These are phyloP conservation scores for Massariosphaeria phaeospora DNA, from an alignment of 495 filamentous ascomycete species.

Conservation along the genomic window DNA sequence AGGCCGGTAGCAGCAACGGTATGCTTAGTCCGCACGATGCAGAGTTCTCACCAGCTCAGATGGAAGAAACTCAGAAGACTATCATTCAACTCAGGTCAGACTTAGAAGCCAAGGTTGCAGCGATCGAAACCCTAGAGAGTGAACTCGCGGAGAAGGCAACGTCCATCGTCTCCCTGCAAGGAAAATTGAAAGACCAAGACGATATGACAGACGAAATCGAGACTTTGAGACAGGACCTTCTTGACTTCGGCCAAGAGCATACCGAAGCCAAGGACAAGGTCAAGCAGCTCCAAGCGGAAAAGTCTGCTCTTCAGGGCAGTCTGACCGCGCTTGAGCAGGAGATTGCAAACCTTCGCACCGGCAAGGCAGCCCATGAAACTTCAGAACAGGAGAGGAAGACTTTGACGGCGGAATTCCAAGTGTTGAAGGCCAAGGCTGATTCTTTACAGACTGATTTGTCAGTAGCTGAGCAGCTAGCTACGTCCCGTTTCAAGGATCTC, in stretches of 20 bases:
- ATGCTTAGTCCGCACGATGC: slow-evolving; percentile 10
- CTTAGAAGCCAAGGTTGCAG: slow-evolving; percentile 22
- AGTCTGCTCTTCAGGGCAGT: slow-evolving; percentile 40
- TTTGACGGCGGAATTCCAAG: slow-evolving; percentile 67
- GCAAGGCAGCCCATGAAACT: slow-evolving; percentile 52
- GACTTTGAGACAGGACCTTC: slow-evolving; percentile 68
- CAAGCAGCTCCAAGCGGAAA: slow-evolving; percentile 60
- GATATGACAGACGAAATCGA: slow-evolving; percentile 82
- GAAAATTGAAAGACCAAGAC: slow-evolving; percentile 69
- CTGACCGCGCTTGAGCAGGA: slow-evolving; percentile 52
- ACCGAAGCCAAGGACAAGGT: slow-evolving; percentile 77
- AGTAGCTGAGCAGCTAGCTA: slow-evolving; percentile 78
- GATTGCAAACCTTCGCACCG: slow-evolving; percentile 49
- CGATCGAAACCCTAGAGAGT: slow-evolving; percentile 46
- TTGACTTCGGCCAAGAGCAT: slow-evolving; percentile 71
- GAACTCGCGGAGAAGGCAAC: slow-evolving; percentile 66
- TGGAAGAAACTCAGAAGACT: slow-evolving; percentile 47
- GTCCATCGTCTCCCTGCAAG: slow-evolving; percentile 60
- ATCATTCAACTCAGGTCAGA: slow-evolving; percentile 40
- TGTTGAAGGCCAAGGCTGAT: slow-evolving; percentile 62
- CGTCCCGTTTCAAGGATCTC: slow-evolving; percentile 80
- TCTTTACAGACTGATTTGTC: slow-evolving; percentile 77
- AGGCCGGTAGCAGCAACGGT: slow-evolving; percentile 23
- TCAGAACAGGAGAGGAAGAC: slow-evolving; percentile 53
- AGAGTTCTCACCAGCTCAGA: slow-evolving; percentile 13